Base-by-base conservation (phyloP, 2,329 filamentous ascomycete species). In the Aspergillus carbonarius region DNA sequence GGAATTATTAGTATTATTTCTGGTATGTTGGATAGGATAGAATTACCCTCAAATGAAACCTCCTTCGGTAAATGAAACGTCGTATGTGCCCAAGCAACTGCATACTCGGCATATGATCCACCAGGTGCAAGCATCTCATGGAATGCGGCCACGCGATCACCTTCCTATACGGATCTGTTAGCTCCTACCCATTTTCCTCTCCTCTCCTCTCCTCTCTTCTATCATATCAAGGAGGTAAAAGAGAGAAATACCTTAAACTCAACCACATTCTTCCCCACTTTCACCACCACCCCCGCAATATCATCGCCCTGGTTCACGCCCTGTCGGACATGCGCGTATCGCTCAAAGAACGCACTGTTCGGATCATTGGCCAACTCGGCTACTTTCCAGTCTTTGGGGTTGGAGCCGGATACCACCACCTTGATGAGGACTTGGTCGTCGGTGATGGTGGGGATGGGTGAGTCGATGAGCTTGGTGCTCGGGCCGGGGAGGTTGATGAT, bases 51-150 rank as follows among this genome's bases (percentile, higher is more conserved):
- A 54, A 85, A 86, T 5, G 74, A 79, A 0, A 75, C 77, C 23
- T 77, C 74, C 20, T 75, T 62, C 0, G 83, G 81, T 13, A 86
- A 71, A 65, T 82, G 82, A 68, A 85, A 83, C 0, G 83, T 86
- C 0, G 82, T 82, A 59, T 83, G 75, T 30, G 75, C 75, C 76
- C 75, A 80, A 1, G 79, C 79, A 5, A 86, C 67, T 0, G 82
- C 82, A 65, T 85, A 86, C 60, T 86, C 83, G 1, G 82, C 84
- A 61, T 80, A 86, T 32, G 75, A 78, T 2, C 84, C 84, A n/a
- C 76, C 72, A 0, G 79, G 74, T 1, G 73, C 74, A 50, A 73
- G 65, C 79, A 85, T 85, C 65, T 82, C 70, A 50, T 80, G 78
- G 60, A 79, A 76, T 0, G 73, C 75, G 0, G 72, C 81, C 1